Conservation (phyloP, 352 stramenopile genomes). For the Globisporangium yorkense region DNA sequence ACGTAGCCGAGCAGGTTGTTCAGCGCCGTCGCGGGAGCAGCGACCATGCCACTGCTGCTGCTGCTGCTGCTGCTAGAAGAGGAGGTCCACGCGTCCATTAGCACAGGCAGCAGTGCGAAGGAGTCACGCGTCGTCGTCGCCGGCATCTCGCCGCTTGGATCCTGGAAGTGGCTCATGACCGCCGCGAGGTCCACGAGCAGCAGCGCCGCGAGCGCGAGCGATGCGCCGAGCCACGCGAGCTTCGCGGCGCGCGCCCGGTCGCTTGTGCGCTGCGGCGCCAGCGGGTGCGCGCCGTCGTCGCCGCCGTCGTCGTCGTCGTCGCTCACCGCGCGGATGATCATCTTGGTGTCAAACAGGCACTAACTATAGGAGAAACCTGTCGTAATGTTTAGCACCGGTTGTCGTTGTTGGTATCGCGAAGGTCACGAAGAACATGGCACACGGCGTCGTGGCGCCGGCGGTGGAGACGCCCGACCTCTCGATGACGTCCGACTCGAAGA, state of each 20-base stretch:
- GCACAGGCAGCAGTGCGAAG: constrained; percentile 23
- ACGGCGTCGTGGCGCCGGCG: constrained; percentile 4
- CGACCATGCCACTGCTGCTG: background rate
- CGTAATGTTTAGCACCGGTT: too few relatives aligned
- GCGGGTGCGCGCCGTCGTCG: background rate
- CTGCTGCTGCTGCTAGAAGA: background rate
- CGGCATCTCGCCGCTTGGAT: constrained; percentile 2
- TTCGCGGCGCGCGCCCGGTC: constrained; percentile 15
- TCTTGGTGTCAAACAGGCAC: constrained; percentile 11
- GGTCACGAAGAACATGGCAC: background rate
- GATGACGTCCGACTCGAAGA: constrained; percentile 21
- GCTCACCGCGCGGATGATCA: constrained; percentile 75
- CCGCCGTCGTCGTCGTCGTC: constrained; percentile 46
- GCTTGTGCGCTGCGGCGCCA: background rate
- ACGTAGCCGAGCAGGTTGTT: constrained; percentile 48
- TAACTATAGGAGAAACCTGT: background rate
- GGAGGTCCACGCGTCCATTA: constrained; percentile 2
- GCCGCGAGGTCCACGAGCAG: constrained; percentile 59
- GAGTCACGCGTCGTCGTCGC: constrained; percentile 11
- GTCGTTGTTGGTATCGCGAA: too few relatives aligned
- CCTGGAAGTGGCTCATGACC: constrained; percentile 21
- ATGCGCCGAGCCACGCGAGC: constrained; percentile 39
- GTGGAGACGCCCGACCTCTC: constrained; percentile 21
- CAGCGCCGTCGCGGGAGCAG: constrained; percentile 18
- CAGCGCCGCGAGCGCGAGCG: constrained; percentile 35